Percentiles rank a stretch among this genome's conserved stretches.
phyloP scores from a whole-genome alignment of 176 grass and related monocot genomes.

The Alloteropsis semialata region DNA sequence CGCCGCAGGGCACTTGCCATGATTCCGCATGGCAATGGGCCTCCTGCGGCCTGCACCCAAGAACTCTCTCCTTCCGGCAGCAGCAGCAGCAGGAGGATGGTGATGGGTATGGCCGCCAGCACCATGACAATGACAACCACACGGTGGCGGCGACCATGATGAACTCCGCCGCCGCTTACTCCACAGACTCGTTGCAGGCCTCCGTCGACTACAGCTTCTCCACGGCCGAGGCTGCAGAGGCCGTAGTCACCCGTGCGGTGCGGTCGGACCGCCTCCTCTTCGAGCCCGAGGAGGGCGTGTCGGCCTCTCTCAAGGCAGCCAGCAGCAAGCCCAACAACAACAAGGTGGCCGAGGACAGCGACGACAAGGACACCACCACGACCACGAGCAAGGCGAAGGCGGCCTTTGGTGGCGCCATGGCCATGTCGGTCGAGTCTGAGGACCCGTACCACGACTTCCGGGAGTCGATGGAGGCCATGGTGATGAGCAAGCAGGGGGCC shows the following conservation, averaged over 20 bases:
- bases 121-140: neutral
- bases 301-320: constrained; percentile 20
- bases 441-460: constrained; percentile 75
- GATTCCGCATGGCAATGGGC: constrained; percentile 32
- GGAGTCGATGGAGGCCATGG: constrained; percentile 82
- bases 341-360: neutral
- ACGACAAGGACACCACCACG: neutral
- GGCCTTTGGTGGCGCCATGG: constrained; percentile 50
- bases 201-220: constrained; percentile 30
- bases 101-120: neutral
- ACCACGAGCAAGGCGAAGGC: neutral
- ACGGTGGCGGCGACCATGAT: neutral
- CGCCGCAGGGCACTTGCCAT: no score
- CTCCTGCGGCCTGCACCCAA: constrained; percentile 39
- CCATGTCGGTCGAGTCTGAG: constrained; percentile 54
- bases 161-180: constrained; percentile 17
- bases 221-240: constrained; percentile 6
- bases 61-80: constrained; percentile 44
- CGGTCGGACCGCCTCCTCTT: constrained; percentile 69
- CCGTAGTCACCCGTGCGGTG: constrained; percentile 22
- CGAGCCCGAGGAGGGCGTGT: constrained; percentile 15
- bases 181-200: constrained; percentile 17
- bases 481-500: constrained; percentile 31
- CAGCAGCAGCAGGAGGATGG: neutral
- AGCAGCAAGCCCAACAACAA: neutral